A percentile compares a stretch with the other conserved stretches of the same genome.
These are phyloP conservation scores for Echites panduratus DNA, from an alignment of 257 asterid species.

Conservation along the genomic window DNA sequence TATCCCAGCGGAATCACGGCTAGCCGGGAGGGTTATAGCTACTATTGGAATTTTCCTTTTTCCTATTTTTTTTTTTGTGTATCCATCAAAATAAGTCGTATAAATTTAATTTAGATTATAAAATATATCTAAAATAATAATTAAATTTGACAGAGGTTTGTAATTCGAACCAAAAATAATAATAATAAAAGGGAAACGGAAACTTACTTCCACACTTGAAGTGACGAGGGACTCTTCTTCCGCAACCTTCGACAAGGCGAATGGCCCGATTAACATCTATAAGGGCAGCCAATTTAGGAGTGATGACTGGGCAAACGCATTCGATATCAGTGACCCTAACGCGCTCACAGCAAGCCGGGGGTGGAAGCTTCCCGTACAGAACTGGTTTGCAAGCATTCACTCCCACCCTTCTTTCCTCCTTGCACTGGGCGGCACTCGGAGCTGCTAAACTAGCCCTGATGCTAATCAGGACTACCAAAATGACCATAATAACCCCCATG, in stretches of 20 bases:
- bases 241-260: slow-evolving; percentile 21
- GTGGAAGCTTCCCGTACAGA: slow-evolving; percentile 21
- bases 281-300: slow-evolving; percentile 24
- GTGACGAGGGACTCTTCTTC: slow-evolving; percentile 27
- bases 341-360: slow-evolving; percentile 17
- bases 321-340: slow-evolving; percentile 14
- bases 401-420: slow-evolving; percentile 6
- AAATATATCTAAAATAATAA: no score
- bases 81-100: no score
- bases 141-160: no score
- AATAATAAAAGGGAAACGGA: background rate
- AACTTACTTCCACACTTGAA: slow-evolving; percentile 36
- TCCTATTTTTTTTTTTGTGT: no score
- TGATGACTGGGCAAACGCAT: slow-evolving; percentile 22
- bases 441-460: slow-evolving; percentile 9
- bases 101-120: no score
- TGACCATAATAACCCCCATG: background rate
- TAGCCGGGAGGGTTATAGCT: no score
- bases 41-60: no score
- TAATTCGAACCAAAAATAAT: no score
- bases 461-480: background rate
- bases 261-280: slow-evolving; percentile 18
- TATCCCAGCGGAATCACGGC: no score
- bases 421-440: slow-evolving; percentile 12
- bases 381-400: slow-evolving; percentile 23